These are phyloP conservation scores for Eurotiales sp. DNA, from an alignment of 2,329 filamentous ascomycete species.

Conservation along the genomic window DNA sequence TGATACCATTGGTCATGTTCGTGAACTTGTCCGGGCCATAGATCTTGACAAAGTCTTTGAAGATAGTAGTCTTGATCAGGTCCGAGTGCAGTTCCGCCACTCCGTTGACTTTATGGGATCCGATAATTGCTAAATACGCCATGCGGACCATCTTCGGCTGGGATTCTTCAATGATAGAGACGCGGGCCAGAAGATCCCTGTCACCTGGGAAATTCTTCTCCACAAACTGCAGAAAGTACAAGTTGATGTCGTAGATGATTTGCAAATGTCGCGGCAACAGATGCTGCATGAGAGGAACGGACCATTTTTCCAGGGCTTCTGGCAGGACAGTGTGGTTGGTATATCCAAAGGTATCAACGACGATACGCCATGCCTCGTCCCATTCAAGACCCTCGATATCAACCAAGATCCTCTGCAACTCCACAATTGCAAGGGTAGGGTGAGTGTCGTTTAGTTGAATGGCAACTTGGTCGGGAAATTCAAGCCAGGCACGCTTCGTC, in stretches of 20 bases:
- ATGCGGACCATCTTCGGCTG: slow-evolving; percentile 98
- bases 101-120: slow-evolving; percentile 98
- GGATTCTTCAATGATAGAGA: slow-evolving; percentile 97
- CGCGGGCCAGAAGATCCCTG: slow-evolving; percentile 74
- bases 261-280: slow-evolving; percentile 90
- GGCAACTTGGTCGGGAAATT: slow-evolving; percentile 91
- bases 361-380: slow-evolving; percentile 86
- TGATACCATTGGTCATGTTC: slow-evolving; percentile 98
- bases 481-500: slow-evolving; percentile 81
- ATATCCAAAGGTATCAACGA: slow-evolving; percentile 80
- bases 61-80: slow-evolving; percentile 97
- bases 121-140: slow-evolving; percentile 91
- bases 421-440: slow-evolving; percentile 91
- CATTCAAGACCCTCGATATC: slow-evolving; percentile 89
- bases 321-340: slow-evolving; percentile 98
- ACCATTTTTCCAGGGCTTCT: slow-evolving; percentile 98
- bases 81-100: slow-evolving; percentile 97
- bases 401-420: slow-evolving; percentile 86
- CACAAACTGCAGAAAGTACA: slow-evolving; percentile 85
- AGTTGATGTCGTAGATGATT: slow-evolving; percentile 97
- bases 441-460: slow-evolving; percentile 99
- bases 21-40: slow-evolving; percentile 97
- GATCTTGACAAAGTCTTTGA: slow-evolving; percentile 95
- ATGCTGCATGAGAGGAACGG: slow-evolving; percentile 85
- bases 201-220: slow-evolving; percentile 89